Evolutionary conservation across 208 protist genomes (phyloP), one percentile per base, ranked within the genome.

Genomic region (Sergeia podlipaevii): DNA sequence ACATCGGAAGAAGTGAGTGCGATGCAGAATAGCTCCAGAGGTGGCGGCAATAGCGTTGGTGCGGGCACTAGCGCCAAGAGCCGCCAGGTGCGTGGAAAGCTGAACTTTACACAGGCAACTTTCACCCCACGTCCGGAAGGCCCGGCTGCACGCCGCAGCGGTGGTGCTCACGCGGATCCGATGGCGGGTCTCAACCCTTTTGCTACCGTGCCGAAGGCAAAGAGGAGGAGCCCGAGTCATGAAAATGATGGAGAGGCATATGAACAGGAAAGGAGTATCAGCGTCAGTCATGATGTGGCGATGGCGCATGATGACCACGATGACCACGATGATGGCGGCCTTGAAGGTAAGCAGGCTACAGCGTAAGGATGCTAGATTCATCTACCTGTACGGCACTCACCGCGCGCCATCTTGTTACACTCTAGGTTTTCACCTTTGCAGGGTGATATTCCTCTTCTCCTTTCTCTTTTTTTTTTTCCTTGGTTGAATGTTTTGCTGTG

Each of bases 161-260:
- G 45, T 5, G 33, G 13, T 2, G 41, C 13, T 13, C 64, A 77
- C 50, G 33, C 55, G n/a, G 70, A 77, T 43, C 70, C 70, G 3
- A 72, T 72, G 55, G 17, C 53, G 23, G 39, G 36, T 39, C 41
- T 68, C 21, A 77, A 77, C 34, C 70, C 70, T 0, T 67, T 77
- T 26, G 52, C 28, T 0, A 43, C 33, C 3, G 53, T 45, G 24
- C 42, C n/a, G 52, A 61, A 4, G 60, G 56, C 8, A 36, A 49
- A 6, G 53, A 53, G 47, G 27, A 58, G 29, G 26, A 55, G 29
- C 28, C 13, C 20, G 39, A 51, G 41, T 20, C n/a, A n/a, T n/a
- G n/a, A n/a, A n/a, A n/a, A n/a, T n/a, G n/a, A n/a, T n/a, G n/a
- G n/a, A n/a, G n/a, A n/a, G n/a, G n/a, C n/a, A n/a, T n/a, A n/a